Evolutionary conservation across 2,329 filamentous ascomycete species (phyloP).

Genomic region (Trichoderma sp.): DNA sequence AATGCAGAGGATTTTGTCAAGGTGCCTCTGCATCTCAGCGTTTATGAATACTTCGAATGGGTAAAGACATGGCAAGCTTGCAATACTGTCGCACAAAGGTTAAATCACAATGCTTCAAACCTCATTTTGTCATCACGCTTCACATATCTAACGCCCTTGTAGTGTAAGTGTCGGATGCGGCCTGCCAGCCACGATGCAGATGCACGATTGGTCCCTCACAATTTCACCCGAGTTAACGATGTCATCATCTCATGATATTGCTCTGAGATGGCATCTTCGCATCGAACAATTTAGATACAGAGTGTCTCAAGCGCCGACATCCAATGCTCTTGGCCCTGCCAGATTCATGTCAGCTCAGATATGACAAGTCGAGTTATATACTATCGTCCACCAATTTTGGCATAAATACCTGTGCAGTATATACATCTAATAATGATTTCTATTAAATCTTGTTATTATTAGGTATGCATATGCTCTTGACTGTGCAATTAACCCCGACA

Average conservation of each 20-base stretch:
- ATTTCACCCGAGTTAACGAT: constrained; percentile 4
- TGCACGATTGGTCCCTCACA: constrained; percentile 15
- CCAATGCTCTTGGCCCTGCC: constrained; percentile 11
- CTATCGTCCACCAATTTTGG: no score
- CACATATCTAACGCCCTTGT: neutral
- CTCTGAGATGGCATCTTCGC: constrained; percentile 12
- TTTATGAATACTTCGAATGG: constrained; percentile 11
- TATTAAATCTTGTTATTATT: no score
- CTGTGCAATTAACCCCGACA: no score
- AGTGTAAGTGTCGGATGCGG: constrained; percentile 12
- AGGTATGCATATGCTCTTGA: no score
- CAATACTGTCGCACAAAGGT: constrained; percentile 13
- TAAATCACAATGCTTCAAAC: neutral
- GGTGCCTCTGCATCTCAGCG: constrained; percentile 4
- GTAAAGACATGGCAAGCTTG: constrained; percentile 10
- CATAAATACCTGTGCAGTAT: no score
- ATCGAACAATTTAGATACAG: constrained; percentile 8
- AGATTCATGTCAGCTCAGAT: constrained; percentile 4
- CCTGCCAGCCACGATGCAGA: constrained; percentile 10
- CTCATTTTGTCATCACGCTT: neutral
- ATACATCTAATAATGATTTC: no score
- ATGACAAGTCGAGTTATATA: no score
- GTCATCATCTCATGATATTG: neutral
- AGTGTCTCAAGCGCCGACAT: constrained; percentile 6
- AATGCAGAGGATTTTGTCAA: constrained; percentile 13